Base-by-base conservation (phyloP, 2,329 filamentous ascomycete species). In the Calonectria pseudoreteaudii region DNA sequence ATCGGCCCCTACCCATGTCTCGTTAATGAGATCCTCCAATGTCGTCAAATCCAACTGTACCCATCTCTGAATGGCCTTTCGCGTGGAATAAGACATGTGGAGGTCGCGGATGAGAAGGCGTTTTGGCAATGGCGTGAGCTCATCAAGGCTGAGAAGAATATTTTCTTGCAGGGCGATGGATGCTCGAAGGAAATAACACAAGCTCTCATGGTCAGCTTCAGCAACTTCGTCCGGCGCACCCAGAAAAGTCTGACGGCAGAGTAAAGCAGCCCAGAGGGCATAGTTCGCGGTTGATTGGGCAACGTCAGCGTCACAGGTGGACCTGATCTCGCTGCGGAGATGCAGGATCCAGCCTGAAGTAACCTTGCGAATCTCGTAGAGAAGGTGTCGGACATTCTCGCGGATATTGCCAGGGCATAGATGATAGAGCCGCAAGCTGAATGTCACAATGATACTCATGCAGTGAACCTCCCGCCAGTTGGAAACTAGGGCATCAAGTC, bases 381-480 rank as follows among this genome's bases (percentile, higher is more conserved):
- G 66, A 3, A 79, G 49, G 4, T 34, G 49, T 14, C 60, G 14
- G 16, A 76, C 62, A 23, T 73, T 36, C 1, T 73, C 26, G 6
- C 44, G 52, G 1, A 77, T 50, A 0, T 31, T 7, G 1, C 41
- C 28, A 38, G 66, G 58, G 1, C 77, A 49, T 13, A 69, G 28
- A 68, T 77, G 56, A 58, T 78, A 85, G 5, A 80, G 76, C 4
- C 90, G 86, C 2, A 91, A 78, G 0, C 85, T 78, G 2, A 94
- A 76, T 0, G 86, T 89, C 16, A 93, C 85, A 8, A 93, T 71
- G 0, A 88, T 86, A 10, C 91, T 88, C 91, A 94, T 92, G 14
- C 88, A 85, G 65, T 90, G 81, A 0, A 83, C 86, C 75, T 93
- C 92, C 0, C 91, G 86, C 90, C 91, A 93, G 52, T 92, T 94